Evolutionary conservation across 1,284 basidiomycete species (phyloP).

Genomic region (Cryptococcus sp.): DNA sequence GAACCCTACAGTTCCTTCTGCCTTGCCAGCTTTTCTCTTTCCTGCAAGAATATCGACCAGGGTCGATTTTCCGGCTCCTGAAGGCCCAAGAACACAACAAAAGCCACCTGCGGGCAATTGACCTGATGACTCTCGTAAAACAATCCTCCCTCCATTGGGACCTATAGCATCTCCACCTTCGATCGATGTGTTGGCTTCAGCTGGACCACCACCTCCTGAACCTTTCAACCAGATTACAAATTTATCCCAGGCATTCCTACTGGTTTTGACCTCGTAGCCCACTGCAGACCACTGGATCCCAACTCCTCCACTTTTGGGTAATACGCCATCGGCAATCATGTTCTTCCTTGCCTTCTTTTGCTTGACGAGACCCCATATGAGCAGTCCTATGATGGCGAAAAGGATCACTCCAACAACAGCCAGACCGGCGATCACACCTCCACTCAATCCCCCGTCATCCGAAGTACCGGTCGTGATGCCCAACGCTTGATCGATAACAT

Average conservation of each 20-base stretch:
- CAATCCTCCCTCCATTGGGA: constrained; percentile 55
- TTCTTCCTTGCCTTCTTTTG: constrained; percentile 60
- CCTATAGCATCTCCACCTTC: constrained; percentile 12
- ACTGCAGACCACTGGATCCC: constrained; percentile 66
- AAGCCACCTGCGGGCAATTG: constrained; percentile 68
- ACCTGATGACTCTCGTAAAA: constrained; percentile 71
- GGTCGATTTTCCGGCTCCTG: constrained; percentile 79
- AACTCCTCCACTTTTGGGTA: constrained; percentile 50
- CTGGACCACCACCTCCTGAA: constrained; percentile 3
- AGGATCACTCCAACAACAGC: constrained; percentile 70
- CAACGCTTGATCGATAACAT: constrained; percentile 59
- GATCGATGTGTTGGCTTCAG: background rate
- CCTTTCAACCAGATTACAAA: constrained; percentile 26
- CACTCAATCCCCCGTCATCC: constrained; percentile 50
- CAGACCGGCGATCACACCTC: constrained; percentile 80
- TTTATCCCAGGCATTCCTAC: constrained; percentile 4
- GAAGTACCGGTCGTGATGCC: constrained; percentile 17
- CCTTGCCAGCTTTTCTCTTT: constrained; percentile 62
- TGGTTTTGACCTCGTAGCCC: constrained; percentile 53
- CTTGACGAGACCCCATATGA: constrained; percentile 59
- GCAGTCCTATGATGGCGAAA: constrained; percentile 55
- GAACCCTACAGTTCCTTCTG: constrained; percentile 54
- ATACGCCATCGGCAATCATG: constrained; percentile 36
- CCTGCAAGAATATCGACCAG: constrained; percentile 78
- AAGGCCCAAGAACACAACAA: constrained; percentile 81